A percentile compares a stretch with the other conserved stretches of the same genome.
phyloP scores from a whole-genome alignment of 2,329 filamentous ascomycete genomes.

The Verticillium dahliae region DNA sequence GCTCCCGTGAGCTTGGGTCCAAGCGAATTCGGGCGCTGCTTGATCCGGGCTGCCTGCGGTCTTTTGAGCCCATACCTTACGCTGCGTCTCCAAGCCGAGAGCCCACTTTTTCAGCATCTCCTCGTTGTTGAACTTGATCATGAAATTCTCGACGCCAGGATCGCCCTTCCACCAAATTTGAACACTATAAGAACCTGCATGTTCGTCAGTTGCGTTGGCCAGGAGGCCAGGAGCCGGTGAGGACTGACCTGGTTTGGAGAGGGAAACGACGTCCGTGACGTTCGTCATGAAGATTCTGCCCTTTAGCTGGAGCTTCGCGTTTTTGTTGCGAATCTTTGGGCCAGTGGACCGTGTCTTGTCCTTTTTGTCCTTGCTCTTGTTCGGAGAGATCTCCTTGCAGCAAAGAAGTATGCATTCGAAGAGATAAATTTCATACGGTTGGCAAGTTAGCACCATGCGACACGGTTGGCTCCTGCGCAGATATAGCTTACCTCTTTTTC shows the following conservation, averaged over 20 bases:
- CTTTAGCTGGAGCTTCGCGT: conserved; percentile 85
- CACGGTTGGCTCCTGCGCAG: too few species aligned
- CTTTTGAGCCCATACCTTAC: conserved; percentile 53
- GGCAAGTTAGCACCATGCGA: not conserved
- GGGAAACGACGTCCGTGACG: conserved; percentile 86
- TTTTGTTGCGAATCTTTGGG: conserved; percentile 56
- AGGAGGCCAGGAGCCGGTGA: conserved; percentile 1
- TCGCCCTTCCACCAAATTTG: conserved; percentile 99
- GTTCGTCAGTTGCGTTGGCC: conserved; percentile 19
- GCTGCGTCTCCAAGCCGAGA: conserved; percentile 68
- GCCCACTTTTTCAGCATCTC: conserved; percentile 93
- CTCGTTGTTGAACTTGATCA: conserved; percentile 88
- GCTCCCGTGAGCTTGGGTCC: conserved; percentile 61
- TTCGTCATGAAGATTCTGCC: conserved; percentile 99
- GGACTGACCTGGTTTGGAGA: conserved; percentile 77
- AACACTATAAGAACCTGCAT: conserved; percentile 78
- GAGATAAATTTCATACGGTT: conserved; percentile 91
- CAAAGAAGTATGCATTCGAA: conserved; percentile 94
- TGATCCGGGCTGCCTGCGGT: conserved; percentile 39
- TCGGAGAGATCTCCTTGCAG: conserved; percentile 88
- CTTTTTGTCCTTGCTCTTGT: conserved; percentile 75
- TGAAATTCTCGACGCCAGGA: conserved; percentile 90
- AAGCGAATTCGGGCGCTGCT: conserved; percentile 68
- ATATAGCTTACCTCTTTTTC: conserved; percentile 70
- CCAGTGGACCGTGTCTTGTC: conserved; percentile 51